Percentiles rank a stretch among this genome's conserved stretches.
Conservation (phyloP, 345 rosid genomes). For the Lepidium aucheri region DNA sequence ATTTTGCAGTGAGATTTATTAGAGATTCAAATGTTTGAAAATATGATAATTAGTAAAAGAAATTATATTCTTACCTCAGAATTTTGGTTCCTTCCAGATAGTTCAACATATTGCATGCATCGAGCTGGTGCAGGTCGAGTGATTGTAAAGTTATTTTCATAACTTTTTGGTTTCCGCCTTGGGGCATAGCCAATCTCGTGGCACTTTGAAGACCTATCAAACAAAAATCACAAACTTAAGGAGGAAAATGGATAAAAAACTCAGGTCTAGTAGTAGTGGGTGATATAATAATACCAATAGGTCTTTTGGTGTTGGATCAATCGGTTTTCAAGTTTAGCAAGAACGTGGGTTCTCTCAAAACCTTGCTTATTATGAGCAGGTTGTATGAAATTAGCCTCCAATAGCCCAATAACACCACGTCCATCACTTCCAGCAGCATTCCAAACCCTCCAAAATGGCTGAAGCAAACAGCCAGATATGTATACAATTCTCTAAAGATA, state of each 20-base stretch:
- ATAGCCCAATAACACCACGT: slow-evolving; percentile 69
- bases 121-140: background rate
- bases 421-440: slow-evolving; percentile 82
- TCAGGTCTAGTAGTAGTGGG: background rate
- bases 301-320: slow-evolving; percentile 39
- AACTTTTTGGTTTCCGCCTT: slow-evolving; percentile 24
- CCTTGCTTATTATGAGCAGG: slow-evolving; percentile 88
- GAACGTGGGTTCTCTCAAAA: slow-evolving; percentile 61
- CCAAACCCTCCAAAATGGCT: slow-evolving; percentile 93
- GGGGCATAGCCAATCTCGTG: slow-evolving; percentile 61
- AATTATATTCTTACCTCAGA: background rate
- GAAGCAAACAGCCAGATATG: background rate
- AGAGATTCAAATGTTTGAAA: background rate
- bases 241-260: background rate
- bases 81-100: background rate
- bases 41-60: background rate
- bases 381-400: slow-evolving; percentile 77
- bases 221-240: background rate
- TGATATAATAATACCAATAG: slow-evolving; percentile 40
- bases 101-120: background rate
- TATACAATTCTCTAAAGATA: background rate
- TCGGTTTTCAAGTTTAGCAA: slow-evolving; percentile 47
- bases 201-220: slow-evolving; percentile 42
- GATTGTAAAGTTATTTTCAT: background rate
- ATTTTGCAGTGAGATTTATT: background rate